These are phyloP conservation scores for Cylindrodendrum hubeiense DNA, from an alignment of 2,329 filamentous ascomycete species.

Conservation along the genomic window DNA sequence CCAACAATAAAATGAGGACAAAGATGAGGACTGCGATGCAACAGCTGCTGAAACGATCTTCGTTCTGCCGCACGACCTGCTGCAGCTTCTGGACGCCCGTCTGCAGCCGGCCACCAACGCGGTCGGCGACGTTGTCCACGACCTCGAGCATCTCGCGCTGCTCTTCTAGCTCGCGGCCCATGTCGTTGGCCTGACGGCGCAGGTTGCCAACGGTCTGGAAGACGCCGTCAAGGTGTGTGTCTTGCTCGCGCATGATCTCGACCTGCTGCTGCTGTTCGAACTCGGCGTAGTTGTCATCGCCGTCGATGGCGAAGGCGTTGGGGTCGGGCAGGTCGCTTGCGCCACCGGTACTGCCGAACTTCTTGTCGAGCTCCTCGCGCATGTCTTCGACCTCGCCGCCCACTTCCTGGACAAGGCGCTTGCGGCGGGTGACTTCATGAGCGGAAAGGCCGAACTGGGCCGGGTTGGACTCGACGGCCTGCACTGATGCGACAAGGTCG, in stretches of 20 bases:
- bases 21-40: slow-evolving; percentile 92
- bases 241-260: slow-evolving; percentile 94
- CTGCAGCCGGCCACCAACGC: slow-evolving; percentile 87
- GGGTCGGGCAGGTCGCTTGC: slow-evolving; percentile 64
- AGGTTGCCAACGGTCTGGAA: slow-evolving; percentile 94
- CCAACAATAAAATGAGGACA: slow-evolving; percentile 86
- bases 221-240: slow-evolving; percentile 91
- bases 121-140: slow-evolving; percentile 86
- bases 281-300: slow-evolving; percentile 72
- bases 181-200: slow-evolving; percentile 90
- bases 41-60: slow-evolving; percentile 89
- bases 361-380: slow-evolving; percentile 81
- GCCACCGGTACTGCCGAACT: slow-evolving; percentile 58
- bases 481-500: slow-evolving; percentile 89
- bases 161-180: slow-evolving; percentile 96
- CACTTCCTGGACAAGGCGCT: slow-evolving; percentile 89
- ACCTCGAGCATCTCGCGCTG: slow-evolving; percentile 90
- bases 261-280: slow-evolving; percentile 94
- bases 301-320: slow-evolving; percentile 68
- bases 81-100: slow-evolving; percentile 89
- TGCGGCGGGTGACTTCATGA: slow-evolving; percentile 83
- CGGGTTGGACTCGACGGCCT: slow-evolving; percentile 88
- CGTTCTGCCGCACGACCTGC: slow-evolving; percentile 87
- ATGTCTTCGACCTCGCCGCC: slow-evolving; percentile 90
- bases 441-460: slow-evolving; percentile 87